These are phyloP conservation scores for Shiraia bambusicola DNA, from an alignment of 2,329 filamentous ascomycete species.

Conservation along the genomic window DNA sequence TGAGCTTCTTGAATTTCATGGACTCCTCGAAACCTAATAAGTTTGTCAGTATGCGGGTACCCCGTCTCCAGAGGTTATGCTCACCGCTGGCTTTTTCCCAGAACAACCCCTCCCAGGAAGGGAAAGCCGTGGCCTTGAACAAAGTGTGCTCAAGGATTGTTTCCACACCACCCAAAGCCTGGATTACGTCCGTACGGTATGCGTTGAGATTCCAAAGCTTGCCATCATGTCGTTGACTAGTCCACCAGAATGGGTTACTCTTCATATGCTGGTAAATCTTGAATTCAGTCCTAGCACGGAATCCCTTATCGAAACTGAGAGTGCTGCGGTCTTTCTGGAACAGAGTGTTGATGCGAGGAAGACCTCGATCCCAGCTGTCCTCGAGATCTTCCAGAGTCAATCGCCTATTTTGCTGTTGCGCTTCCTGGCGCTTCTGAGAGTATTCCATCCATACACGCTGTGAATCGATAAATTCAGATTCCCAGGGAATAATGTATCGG, in stretches of 20 bases:
- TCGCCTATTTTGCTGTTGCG: conserved; percentile 93
- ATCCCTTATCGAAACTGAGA: conserved; percentile 96
- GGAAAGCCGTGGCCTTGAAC: conserved; percentile 96
- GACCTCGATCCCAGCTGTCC: conserved; percentile 96
- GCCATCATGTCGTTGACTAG: conserved; percentile 92
- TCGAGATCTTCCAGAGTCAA: conserved; percentile 94
- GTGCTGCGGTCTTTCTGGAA: conserved; percentile 99
- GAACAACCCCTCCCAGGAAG: conserved; percentile 94
- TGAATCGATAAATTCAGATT: conserved; percentile 97
- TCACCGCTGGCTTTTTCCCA: conserved; percentile 67
- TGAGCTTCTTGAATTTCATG: conserved; percentile 99
- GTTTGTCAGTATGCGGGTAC: conserved; percentile 6
- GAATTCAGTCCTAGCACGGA: conserved; percentile 92
- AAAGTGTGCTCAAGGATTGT: conserved; percentile 96
- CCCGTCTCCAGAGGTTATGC: conserved; percentile 17
- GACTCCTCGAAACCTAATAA: conserved; percentile 44
- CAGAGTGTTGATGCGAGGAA: conserved; percentile 96
- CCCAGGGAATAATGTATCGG: conserved; percentile 98
- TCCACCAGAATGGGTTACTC: conserved; percentile 99
- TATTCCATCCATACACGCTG: conserved; percentile 99
- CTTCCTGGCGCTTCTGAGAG: conserved; percentile 94
- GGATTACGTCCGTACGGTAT: conserved; percentile 95
- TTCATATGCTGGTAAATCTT: conserved; percentile 99
- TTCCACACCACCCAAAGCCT: conserved; percentile 93
- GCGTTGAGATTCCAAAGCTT: conserved; percentile 97